These are phyloP conservation scores for Metroxylon sagu DNA, from an alignment of 176 grass and related monocot genomes.

Conservation along the genomic window DNA sequence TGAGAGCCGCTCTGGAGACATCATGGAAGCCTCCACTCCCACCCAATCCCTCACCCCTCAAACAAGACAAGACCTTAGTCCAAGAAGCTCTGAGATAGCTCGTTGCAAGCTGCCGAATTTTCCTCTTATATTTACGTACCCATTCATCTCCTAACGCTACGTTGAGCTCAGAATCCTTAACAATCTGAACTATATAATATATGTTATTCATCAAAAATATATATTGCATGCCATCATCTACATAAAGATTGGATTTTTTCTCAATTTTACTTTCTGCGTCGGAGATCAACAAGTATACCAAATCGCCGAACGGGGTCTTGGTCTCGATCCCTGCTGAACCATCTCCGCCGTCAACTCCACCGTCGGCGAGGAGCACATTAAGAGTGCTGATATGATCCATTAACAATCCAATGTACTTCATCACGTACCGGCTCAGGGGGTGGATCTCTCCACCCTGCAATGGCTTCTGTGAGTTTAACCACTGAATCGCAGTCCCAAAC, in stretches of 20 bases:
- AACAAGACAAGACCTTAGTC: constrained; percentile 65
- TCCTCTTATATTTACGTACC: constrained; percentile 61
- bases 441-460: constrained; percentile 68
- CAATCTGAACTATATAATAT: constrained; percentile 79
- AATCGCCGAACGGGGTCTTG: constrained; percentile 53
- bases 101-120: constrained; percentile 76
- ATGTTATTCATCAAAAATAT: constrained; percentile 98
- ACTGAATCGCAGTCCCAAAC: constrained; percentile 66
- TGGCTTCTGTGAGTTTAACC: constrained; percentile 48
- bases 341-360: constrained; percentile 12
- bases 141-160: constrained; percentile 80
- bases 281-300: constrained; percentile 62
- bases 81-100: constrained; percentile 80
- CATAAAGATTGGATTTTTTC: constrained; percentile 71
- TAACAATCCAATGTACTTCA: constrained; percentile 77
- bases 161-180: constrained; percentile 84
- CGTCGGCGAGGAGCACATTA: constrained; percentile 45
- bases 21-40: constrained; percentile 45
- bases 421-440: constrained; percentile 74
- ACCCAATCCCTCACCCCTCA: constrained; percentile 67
- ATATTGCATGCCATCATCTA: constrained; percentile 72
- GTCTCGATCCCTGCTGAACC: constrained; percentile 25
- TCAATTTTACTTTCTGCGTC: constrained; percentile 64
- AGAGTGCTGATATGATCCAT: constrained; percentile 51
- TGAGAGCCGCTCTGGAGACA: constrained; percentile 44